Base-by-base conservation (phyloP, 257 asterid species). In the Eucommia ulmoides region DNA sequence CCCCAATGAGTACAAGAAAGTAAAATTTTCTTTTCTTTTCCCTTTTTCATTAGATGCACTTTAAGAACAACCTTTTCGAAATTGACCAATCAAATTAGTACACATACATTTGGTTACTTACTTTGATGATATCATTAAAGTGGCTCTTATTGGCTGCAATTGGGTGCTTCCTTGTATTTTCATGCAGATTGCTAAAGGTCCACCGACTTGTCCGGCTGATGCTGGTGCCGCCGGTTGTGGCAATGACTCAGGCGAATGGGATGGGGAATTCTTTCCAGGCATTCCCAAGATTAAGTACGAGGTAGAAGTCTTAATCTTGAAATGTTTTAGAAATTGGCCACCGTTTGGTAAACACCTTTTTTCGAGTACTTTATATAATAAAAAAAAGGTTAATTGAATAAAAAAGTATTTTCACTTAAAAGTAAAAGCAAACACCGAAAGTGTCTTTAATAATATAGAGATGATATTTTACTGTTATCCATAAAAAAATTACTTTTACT, bases 201-300 rank as follows among this genome's bases (percentile, higher is more conserved):
- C 96, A 7, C 96, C 79, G 12, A 89, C 88, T 1, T 89, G 94
- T 61, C 96, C 98, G 2, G 94, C 98, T 4, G 80, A 78, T 67
- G 35, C 38, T 51, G 62, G 55, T 20, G 68, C 68, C 50, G 77
- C 55, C 21, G 33, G 51, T 50, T 73, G 83, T 61, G 76, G 59
- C 3, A 52, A 49, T n/a, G n/a, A n/a, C 52, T 64, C 84, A 0
- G 93, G 73, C 35, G 93, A 82, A 61, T 78, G 93, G 85, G 54
- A 80, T 58, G 94, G 98, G 35, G 96, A 85, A 52, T 89, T 78
- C 71, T 89, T 89, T 72, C 93, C 83, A 0, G 84, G 72, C 24
- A 78, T 89, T 66, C 68, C 96, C 3, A 78, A 82, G 66, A 82
- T 89, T 53, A 62, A 80, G 58, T 89, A 85, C 59, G 98, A 89